Evolutionary conservation across 768 basidiomycete species (phyloP).

Genomic region (Hericium coralloides): DNA sequence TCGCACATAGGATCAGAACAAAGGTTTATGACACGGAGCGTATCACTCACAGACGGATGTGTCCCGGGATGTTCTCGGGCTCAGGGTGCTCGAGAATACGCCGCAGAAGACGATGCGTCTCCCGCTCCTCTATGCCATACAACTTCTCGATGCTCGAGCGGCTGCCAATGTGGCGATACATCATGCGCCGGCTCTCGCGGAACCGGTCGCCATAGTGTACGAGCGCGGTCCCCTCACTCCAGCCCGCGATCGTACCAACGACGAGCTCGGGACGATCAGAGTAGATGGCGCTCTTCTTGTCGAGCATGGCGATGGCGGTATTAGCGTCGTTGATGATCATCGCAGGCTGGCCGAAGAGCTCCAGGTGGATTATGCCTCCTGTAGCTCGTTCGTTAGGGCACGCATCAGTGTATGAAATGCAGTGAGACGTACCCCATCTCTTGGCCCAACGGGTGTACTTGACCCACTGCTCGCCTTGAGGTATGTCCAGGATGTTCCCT

Average conservation of each 20-base stretch:
- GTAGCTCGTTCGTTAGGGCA: no score
- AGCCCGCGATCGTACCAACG: conserved; percentile 11
- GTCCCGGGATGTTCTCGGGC: neutral
- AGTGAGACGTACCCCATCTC: no score
- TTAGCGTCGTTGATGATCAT: neutral
- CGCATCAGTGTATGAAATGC: no score
- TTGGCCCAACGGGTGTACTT: no score
- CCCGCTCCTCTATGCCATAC: conserved; percentile 10
- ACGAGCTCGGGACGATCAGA: conserved; percentile 13
- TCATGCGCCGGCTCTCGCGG: conserved; percentile 10
- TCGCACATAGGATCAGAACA: neutral
- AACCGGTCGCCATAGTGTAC: conserved; percentile 13
- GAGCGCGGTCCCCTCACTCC: conserved; percentile 8
- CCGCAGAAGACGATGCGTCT: conserved; percentile 8
- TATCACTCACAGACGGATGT: conserved; percentile 10
- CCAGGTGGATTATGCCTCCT: no score
- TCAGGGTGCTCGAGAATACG: conserved; percentile 10
- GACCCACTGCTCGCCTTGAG: no score
- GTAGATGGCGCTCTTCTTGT: conserved; percentile 20
- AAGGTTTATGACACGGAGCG: neutral
- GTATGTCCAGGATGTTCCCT: no score
- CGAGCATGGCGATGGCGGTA: conserved; percentile 13
- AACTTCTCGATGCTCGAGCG: conserved; percentile 9
- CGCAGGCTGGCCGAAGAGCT: no score
- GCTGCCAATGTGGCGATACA: conserved; percentile 11